Evolutionary conservation across 1,139 yeast species (phyloP).

Genomic region (Magnusiomyces sp.): DNA sequence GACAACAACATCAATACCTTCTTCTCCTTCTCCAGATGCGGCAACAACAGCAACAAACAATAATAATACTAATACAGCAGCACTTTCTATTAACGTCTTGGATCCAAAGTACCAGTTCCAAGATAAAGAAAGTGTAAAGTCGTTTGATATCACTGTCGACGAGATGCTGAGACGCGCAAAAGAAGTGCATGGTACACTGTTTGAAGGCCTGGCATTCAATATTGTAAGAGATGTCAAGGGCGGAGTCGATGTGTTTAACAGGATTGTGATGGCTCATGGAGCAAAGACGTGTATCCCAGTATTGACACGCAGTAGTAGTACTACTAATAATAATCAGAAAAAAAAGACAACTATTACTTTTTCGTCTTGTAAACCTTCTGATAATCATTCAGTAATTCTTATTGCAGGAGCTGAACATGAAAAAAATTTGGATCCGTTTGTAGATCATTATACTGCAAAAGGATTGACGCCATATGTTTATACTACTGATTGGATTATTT

Average conservation of each 20-base stretch:
- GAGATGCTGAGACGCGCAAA: conserved; percentile 7
- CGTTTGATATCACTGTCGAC: not conserved
- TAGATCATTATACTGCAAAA: not conserved
- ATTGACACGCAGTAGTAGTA: conserved; percentile 19
- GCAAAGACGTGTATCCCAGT: conserved; percentile 14
- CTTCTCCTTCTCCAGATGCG: too few species aligned
- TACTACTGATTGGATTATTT: conserved; percentile 19
- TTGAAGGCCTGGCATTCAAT: conserved; percentile 10
- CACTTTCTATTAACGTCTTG: conserved; percentile 25
- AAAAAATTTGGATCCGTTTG: conserved; percentile 11
- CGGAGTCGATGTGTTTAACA: conserved; percentile 51
- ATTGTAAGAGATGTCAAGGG: conserved; percentile 46
- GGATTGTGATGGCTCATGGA: conserved; percentile 64
- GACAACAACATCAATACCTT: not conserved
- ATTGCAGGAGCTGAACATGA: conserved; percentile 16
- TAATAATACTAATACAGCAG: conserved; percentile 11
- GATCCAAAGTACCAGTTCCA: conserved; percentile 15
- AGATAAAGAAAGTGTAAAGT: not conserved
- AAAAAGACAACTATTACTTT: too few species aligned
- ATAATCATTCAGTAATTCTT: conserved; percentile 13
- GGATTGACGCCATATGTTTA: conserved; percentile 4
- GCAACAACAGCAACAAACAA: too few species aligned
- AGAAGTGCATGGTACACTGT: conserved; percentile 2
- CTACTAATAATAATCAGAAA: too few species aligned
- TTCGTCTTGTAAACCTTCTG: conserved; percentile 25